phyloP scores from a whole-genome alignment of 164 flowering plant species.

The Sedum album region DNA sequence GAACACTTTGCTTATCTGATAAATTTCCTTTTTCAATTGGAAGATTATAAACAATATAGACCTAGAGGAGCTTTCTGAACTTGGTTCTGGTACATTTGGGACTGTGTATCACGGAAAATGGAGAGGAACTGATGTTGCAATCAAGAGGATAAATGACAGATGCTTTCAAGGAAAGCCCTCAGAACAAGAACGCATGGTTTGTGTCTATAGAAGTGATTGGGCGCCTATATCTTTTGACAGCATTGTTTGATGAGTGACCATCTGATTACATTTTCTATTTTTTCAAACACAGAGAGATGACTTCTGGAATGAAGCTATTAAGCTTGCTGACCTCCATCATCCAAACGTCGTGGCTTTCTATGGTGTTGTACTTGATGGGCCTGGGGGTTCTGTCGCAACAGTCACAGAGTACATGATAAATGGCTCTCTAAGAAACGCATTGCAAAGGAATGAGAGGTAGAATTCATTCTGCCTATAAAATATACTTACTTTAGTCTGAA shows the following conservation, averaged over 20 bases:
- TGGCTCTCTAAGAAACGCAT: constrained; percentile 79
- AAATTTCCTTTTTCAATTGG: not conserved
- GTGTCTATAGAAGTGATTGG: constrained; percentile 12
- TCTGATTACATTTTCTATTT: not conserved
- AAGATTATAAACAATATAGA: constrained; percentile 78
- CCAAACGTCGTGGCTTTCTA: constrained; percentile 96
- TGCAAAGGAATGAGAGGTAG: constrained; percentile 72
- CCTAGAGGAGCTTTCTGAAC: constrained; percentile 74
- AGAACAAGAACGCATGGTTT: constrained; percentile 83
- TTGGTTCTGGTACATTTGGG: constrained; percentile 94
- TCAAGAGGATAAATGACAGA: constrained; percentile 80
- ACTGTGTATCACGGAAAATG: constrained; percentile 97
- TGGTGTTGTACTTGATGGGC: constrained; percentile 94
- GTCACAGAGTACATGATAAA: constrained; percentile 95
- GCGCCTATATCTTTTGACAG: too few species aligned
- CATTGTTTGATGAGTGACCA: not conserved
- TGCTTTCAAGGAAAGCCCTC: constrained; percentile 89
- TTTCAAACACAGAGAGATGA: constrained; percentile 53
- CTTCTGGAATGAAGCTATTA: constrained; percentile 95
- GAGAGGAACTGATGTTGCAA: constrained; percentile 94
- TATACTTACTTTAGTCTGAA: not conserved
- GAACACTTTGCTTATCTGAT: not conserved
- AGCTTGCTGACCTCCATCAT: too few species aligned
- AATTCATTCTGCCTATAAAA: not conserved
- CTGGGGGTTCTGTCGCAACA: constrained; percentile 89